Evolutionary conservation across 2,329 filamentous ascomycete genomes (phyloP), one percentile per base, ranked within the genome.

Genomic region (Penicillium sp.): DNA sequence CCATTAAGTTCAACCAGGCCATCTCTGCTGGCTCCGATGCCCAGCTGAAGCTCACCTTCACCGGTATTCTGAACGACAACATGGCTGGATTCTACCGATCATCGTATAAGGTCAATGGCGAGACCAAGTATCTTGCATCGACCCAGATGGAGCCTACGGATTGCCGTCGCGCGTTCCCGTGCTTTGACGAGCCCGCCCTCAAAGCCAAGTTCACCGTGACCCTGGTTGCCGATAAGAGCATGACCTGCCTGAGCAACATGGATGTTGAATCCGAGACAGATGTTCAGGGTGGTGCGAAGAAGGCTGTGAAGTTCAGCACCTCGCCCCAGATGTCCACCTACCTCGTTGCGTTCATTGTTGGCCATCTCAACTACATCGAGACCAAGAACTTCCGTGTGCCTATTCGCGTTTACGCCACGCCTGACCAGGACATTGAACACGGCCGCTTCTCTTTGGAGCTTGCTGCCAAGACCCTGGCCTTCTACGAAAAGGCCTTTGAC

Each of bases 81-180:
- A 95, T 97, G 90, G 92, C 92, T 44, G 92, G 92, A 43, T 97
- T 97, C 81, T 97, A 97, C 76, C 85, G 92, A 52, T 96, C 91
- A 1, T 95, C 90, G 6, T 97, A 92, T 80, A 95, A 94, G 79
- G 86, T 84, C 55, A 85, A 94, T 66, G 92, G 92, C 35, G 84
- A 83, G 54, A 85, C 87, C 52, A 89, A 88, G 61, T 88, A 92
- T 69, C 80, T 97, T 67, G 92, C 92, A 25, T 92, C 91, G 24
- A 90, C 90, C 16, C 92, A 97, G 79, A 95, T 97, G 89, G 92
- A 97, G 77, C 87, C 92, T 35, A 96, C 92, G 13, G 92, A 97
- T 76, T 92, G 90, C 56, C 84, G 92, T 64, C 83, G 92, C 63
- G 91, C 92, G 6, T 95, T 97, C 76, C 92, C 92, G 39, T 96